phyloP scores from a whole-genome alignment of 495 filamentous ascomycete species.

The Daldinia childiae region DNA sequence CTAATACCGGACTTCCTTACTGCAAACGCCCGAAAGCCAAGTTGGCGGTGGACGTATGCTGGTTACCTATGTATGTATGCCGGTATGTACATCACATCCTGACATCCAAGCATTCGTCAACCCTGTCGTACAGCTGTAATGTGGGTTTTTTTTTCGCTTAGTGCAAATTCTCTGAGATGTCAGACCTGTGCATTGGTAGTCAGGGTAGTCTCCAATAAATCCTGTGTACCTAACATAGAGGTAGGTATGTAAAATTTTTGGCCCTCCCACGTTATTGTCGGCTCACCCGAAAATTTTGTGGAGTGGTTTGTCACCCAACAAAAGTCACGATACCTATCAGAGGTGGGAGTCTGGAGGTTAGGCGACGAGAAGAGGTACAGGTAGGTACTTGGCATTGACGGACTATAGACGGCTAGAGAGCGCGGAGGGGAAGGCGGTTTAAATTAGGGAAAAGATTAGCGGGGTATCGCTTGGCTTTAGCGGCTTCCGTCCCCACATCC shows the following conservation, averaged over 20 bases:
- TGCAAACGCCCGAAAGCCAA: constrained; percentile 35
- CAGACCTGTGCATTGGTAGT: neutral
- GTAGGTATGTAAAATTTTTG: constrained; percentile 17
- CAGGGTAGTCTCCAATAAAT: constrained; percentile 19
- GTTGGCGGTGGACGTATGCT: constrained; percentile 32
- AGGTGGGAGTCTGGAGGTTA: constrained; percentile 23
- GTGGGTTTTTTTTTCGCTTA: constrained; percentile 31
- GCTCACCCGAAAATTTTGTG: constrained; percentile 31
- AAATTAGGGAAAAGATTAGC: constrained; percentile 37
- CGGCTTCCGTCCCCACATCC: constrained; percentile 21
- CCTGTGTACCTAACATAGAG: too few species aligned
- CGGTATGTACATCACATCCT: constrained; percentile 25
- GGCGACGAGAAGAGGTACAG: constrained; percentile 12
- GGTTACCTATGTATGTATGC: constrained; percentile 5
- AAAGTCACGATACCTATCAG: constrained; percentile 39
- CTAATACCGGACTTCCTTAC: constrained; percentile 37
- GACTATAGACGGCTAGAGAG: constrained; percentile 3
- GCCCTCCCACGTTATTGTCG: constrained; percentile 7
- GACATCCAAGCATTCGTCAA: constrained; percentile 19
- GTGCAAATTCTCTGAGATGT: constrained; percentile 6
- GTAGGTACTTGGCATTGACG: constrained; percentile 1
- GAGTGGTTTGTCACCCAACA: constrained; percentile 36
- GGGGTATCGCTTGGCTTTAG: constrained; percentile 29
- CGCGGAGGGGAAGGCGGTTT: constrained; percentile 24
- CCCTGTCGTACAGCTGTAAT: constrained; percentile 40